These are phyloP conservation scores for Solanum sparsipilum DNA, from an alignment of 257 asterid genomes.

Conservation along the genomic window DNA sequence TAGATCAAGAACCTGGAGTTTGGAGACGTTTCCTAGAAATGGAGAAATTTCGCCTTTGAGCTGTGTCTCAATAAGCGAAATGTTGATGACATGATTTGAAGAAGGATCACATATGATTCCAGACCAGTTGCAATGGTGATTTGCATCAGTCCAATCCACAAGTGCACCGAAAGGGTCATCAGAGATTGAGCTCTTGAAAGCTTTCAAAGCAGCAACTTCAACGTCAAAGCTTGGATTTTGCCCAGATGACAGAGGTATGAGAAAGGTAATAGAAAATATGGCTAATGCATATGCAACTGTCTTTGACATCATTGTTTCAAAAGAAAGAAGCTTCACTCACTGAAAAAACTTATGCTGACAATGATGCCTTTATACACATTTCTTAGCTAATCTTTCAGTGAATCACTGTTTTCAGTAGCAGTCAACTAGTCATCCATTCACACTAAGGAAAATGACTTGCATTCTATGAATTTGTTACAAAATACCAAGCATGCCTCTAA, in stretches of 20 bases:
- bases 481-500: neutral
- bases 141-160: constrained; percentile 40
- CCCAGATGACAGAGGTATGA: constrained; percentile 14
- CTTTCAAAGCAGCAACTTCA: constrained; percentile 45
- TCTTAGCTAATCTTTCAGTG: neutral
- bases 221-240: constrained; percentile 1
- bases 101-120: constrained; percentile 47
- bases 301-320: constrained; percentile 6
- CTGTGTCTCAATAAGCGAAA: constrained; percentile 37
- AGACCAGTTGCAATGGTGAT: constrained; percentile 68
- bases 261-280: constrained; percentile 13
- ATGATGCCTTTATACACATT: neutral
- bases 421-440: neutral
- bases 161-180: constrained; percentile 44
- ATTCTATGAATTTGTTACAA: neutral
- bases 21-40: constrained; percentile 49
- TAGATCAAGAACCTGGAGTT: constrained; percentile 70
- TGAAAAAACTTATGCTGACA: neutral
- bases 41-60: constrained; percentile 53
- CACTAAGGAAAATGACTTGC: neutral
- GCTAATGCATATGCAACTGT: constrained; percentile 7
- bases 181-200: constrained; percentile 40
- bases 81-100: constrained; percentile 26
- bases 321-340: neutral
- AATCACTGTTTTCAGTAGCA: neutral